Evolutionary conservation across 2,329 filamentous ascomycete genomes (phyloP).

Genomic region (Penicillium sp.): DNA sequence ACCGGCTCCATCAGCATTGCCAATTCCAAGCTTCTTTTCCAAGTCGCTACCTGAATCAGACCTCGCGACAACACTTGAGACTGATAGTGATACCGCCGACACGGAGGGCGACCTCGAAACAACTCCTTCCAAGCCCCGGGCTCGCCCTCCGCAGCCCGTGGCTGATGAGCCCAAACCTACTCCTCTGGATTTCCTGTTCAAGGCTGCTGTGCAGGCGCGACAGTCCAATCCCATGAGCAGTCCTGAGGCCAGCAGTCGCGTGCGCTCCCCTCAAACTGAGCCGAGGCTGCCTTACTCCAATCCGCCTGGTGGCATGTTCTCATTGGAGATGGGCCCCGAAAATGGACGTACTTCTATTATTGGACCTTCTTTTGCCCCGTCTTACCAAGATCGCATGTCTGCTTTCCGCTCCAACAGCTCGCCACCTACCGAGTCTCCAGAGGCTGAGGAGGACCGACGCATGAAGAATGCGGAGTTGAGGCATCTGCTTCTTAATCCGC

Average conservation of each 20-base stretch:
- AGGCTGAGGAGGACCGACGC: conserved; percentile 42
- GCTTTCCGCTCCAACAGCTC: conserved; percentile 40
- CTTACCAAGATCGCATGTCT: conserved; percentile 48
- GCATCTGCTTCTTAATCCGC: conserved; percentile 45
- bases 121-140: conserved; percentile 48
- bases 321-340: conserved; percentile 67
- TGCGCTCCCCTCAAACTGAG: conserved; percentile 53
- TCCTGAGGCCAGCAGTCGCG: conserved; percentile 39
- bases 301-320: conserved; percentile 59
- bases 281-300: conserved; percentile 45
- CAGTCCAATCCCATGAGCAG: conserved; percentile 57
- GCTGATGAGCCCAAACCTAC: conserved; percentile 60
- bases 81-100: conserved; percentile 42
- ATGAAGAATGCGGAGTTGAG: conserved; percentile 48
- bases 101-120: conserved; percentile 34
- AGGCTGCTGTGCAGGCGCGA: conserved; percentile 69
- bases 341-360: conserved; percentile 51
- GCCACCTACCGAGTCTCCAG: conserved; percentile 15
- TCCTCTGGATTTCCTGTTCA: conserved; percentile 87
- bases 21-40: conserved; percentile 84
- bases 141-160: conserved; percentile 30
- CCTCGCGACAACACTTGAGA: conserved; percentile 34
- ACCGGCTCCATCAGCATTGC: conserved; percentile 83
- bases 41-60: conserved; percentile 70
- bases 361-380: conserved; percentile 67